phyloP scores from a whole-genome alignment of 768 basidiomycete genomes.

The Neoboletus subvelutipes region DNA sequence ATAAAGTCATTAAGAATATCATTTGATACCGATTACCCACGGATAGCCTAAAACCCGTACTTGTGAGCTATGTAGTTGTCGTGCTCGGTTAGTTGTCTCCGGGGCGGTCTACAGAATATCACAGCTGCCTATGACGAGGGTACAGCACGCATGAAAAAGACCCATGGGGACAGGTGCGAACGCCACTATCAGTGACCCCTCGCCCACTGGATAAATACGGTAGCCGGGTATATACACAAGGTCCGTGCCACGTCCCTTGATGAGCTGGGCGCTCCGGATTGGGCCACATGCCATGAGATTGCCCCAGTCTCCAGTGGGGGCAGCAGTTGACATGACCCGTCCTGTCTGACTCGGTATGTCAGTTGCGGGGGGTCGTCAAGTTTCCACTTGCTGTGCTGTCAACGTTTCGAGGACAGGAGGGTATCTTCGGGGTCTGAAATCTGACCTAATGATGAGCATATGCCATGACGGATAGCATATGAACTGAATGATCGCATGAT shows the following conservation, averaged over 20 bases:
- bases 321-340: not conserved
- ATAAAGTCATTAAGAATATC: not conserved
- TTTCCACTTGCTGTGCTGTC: not conserved
- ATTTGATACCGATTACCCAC: not conserved
- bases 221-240: not conserved
- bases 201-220: not conserved
- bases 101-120: not conserved
- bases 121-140: not conserved
- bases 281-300: not conserved
- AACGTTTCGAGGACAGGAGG: not conserved
- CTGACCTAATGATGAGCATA: too few relatives aligned
- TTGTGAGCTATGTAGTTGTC: not conserved
- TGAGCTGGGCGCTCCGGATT: not conserved
- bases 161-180: not conserved
- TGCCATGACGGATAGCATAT: not conserved
- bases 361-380: not conserved
- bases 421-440: not conserved
- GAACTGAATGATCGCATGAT: not conserved
- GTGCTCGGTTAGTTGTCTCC: not conserved
- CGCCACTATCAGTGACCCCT: not conserved
- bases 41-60: not conserved
- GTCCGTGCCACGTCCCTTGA: conserved; percentile 1
- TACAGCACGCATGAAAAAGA: not conserved
- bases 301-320: not conserved
- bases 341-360: not conserved